Conservation (phyloP, 2,329 filamentous ascomycete genomes). For the Sphaceloma murrayae region DNA sequence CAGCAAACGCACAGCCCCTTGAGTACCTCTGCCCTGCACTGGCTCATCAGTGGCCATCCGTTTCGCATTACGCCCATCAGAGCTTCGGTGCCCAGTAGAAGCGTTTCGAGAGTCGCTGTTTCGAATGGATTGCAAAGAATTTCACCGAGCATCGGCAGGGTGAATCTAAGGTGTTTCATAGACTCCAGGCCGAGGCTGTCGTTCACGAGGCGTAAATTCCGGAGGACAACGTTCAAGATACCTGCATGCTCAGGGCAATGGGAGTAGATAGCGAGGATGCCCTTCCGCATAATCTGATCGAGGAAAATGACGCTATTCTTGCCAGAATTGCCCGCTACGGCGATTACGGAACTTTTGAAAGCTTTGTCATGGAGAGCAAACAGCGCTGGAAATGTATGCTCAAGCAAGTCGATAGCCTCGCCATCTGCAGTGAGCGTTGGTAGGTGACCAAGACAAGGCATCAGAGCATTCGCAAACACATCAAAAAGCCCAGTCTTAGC, state of each 20-base stretch:
- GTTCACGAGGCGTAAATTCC: conserved; percentile 43
- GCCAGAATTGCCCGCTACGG: conserved; percentile 16
- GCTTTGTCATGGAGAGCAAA: conserved; percentile 45
- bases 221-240: conserved; percentile 50
- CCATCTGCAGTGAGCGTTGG: conserved; percentile 66
- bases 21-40: conserved; percentile 55
- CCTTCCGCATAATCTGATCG: conserved; percentile 36
- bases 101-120: conserved; percentile 43
- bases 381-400: conserved; percentile 57
- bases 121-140: conserved; percentile 62
- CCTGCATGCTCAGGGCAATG: conserved; percentile 51
- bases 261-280: conserved; percentile 37
- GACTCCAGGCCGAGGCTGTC: conserved; percentile 50
- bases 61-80: conserved; percentile 51
- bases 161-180: conserved; percentile 58
- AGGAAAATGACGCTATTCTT: conserved; percentile 30
- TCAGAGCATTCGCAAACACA: conserved; percentile 59
- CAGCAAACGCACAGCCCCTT: conserved; percentile 43
- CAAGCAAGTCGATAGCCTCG: conserved; percentile 57
- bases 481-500: conserved; percentile 53
- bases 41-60: conserved; percentile 59
- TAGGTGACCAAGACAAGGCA: conserved; percentile 65
- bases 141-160: conserved; percentile 57
- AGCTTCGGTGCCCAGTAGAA: conserved; percentile 45
- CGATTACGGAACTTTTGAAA: conserved; percentile 24